phyloP scores from a whole-genome alignment of 2,329 filamentous ascomycete genomes.

The Phaeophleospora eucalypticola region DNA sequence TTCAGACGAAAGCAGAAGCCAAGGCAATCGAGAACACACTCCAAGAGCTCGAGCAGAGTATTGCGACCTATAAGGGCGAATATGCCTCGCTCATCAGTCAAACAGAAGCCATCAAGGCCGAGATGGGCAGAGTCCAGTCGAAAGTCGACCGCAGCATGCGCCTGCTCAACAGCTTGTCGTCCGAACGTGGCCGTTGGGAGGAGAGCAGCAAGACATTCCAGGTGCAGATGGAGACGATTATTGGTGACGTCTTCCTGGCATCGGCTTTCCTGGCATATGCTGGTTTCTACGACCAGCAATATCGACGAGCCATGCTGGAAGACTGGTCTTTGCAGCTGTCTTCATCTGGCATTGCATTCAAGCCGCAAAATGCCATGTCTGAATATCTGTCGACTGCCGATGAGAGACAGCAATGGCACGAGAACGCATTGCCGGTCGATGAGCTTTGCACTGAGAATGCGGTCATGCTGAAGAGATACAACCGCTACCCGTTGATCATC shows the following conservation, averaged over 20 bases:
- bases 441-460: constrained; percentile 98
- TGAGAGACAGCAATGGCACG: constrained; percentile 91
- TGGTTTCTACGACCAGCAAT: constrained; percentile 95
- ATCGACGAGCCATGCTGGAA: constrained; percentile 95
- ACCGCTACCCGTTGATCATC: constrained; percentile 96
- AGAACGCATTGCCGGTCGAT: constrained; percentile 87
- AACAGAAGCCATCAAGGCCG: constrained; percentile 92
- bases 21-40: constrained; percentile 89
- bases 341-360: constrained; percentile 88
- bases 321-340: constrained; percentile 94
- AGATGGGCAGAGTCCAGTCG: constrained; percentile 94
- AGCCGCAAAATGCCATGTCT: constrained; percentile 87
- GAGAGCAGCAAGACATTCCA: constrained; percentile 97
- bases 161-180: constrained; percentile 89
- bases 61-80: constrained; percentile 91
- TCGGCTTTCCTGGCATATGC: constrained; percentile 95
- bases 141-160: constrained; percentile 96
- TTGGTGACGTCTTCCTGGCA: constrained; percentile 93
- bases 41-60: constrained; percentile 77
- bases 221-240: constrained; percentile 92
- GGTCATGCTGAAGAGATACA: constrained; percentile 95
- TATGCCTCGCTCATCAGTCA: constrained; percentile 95
- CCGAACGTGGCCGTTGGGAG: constrained; percentile 90
- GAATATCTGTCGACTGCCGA: constrained; percentile 97
- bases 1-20: constrained; percentile 90